Evolutionary conservation across 176 grass and related monocot species (phyloP), one percentile per base, ranked within the genome.

Genomic region (Otatea glauca): DNA sequence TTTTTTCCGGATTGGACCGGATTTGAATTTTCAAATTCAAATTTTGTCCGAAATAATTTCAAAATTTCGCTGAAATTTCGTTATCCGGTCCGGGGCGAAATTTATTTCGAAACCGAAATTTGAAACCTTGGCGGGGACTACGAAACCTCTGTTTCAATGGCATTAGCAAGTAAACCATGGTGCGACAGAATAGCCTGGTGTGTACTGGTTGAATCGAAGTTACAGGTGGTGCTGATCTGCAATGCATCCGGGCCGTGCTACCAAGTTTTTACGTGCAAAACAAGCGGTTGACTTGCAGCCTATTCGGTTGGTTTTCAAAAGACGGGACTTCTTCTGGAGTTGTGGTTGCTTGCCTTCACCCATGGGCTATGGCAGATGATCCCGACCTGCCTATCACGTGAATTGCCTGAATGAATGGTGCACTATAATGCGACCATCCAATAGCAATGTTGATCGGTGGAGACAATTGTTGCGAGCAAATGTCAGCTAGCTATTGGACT

Each of bases 401-500:
- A 16, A 50, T 20, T 20, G 51, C 15, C 5, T 54, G 5, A 7
- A 18, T 54, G 51, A 51, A 51, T 17, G 39, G 80, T 68, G 55
- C 68, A 61, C 54, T 62, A 72, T 20, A 8, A 44, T 20, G 24
- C 1, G 39, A 25, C 9, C 38, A 21, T 3, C 69, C 44, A 17
- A 24, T 65, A 16, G 0, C 18, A 2, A 1, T 5, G 70, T 44
- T 32, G 50, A 56, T 2, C 32, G 35, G 23, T 13, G 32, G 67
- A 71, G 47, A 63, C 63, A 84, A 37, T 14, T 10, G 3, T 21
- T 6, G 45, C 41, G 20, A n/a, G 18, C 7, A 58, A 58, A 53
- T 65, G 84, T 65, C 56, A 53, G 4, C 44, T 25, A 25, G 58
- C 68, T 48, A 86, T 53, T 86, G 84, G 84, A 29, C n/a, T 51